phyloP scores from a whole-genome alignment of 1,284 basidiomycete species.

The Apiotrichum montevideense region DNA sequence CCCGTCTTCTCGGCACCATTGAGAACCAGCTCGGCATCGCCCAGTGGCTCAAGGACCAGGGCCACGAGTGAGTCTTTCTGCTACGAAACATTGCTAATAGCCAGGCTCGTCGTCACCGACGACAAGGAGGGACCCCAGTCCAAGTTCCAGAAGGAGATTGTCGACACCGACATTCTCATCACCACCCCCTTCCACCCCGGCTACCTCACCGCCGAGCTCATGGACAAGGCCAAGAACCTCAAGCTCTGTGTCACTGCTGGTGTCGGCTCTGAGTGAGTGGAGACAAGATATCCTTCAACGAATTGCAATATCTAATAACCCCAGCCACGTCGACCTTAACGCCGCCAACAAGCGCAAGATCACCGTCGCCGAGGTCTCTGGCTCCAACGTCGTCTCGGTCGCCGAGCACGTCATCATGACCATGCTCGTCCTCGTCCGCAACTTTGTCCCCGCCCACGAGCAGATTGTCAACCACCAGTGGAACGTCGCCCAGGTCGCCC shows the following conservation, averaged over 20 bases:
- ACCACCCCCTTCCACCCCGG: conserved; percentile 86
- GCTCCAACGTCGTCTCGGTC: conserved; percentile 83
- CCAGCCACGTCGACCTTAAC: conserved; percentile 75
- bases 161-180: conserved; percentile 57
- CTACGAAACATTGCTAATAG: conserved; percentile 1
- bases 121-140: conserved; percentile 83
- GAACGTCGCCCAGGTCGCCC: conserved; percentile 73
- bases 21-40: conserved; percentile 82
- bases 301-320: neutral
- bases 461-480: conserved; percentile 80
- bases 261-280: conserved; percentile 64
- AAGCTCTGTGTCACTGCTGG: conserved; percentile 90
- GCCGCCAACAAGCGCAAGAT: conserved; percentile 76
- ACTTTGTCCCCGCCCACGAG: conserved; percentile 60
- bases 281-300: neutral
- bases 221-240: conserved; percentile 77
- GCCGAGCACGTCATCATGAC: conserved; percentile 68
- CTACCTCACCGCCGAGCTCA: conserved; percentile 75
- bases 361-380: conserved; percentile 76
- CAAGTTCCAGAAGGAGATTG: conserved; percentile 80
- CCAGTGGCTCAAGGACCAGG: conserved; percentile 64
- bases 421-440: conserved; percentile 74
- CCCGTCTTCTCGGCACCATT: conserved; percentile 77
- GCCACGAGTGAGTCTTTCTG: conserved; percentile 71
- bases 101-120: conserved; percentile 56